phyloP scores from a whole-genome alignment of 2,329 filamentous ascomycete genomes.

The Trichoderma gracile region DNA sequence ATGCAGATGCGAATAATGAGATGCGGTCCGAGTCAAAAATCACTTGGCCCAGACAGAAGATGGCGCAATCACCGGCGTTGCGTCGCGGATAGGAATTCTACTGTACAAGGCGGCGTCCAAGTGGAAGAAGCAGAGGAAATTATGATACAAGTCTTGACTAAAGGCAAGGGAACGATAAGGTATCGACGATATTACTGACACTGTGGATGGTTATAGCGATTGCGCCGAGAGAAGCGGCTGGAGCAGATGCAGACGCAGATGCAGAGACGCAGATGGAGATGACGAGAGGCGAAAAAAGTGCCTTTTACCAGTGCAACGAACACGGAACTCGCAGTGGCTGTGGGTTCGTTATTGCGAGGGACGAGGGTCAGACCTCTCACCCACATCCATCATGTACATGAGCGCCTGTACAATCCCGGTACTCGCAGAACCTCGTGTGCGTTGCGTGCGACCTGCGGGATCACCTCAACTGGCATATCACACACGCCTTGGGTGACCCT shows the following conservation, averaged over 20 bases:
- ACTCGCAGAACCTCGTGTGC: neutral
- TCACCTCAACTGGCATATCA: neutral
- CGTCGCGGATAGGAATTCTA: neutral
- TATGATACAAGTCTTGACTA: neutral
- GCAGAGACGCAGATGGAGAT: neutral
- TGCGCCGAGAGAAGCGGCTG: conserved; percentile 11
- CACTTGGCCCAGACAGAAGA: neutral
- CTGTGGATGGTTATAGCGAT: neutral
- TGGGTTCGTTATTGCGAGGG: no score
- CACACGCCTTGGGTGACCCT: neutral
- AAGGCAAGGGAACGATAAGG: neutral
- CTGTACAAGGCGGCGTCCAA: neutral
- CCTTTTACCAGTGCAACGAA: no score
- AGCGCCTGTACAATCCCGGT: neutral
- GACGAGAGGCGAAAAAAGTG: neutral
- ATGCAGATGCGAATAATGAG: neutral
- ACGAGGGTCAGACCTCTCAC: no score
- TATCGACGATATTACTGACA: neutral
- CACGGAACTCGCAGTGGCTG: no score
- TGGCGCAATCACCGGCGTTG: neutral
- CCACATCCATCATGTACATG: no score
- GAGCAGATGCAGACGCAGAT: neutral
- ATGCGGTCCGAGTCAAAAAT: neutral
- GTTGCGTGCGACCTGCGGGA: neutral
- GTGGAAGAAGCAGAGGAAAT: neutral